These are phyloP conservation scores for Saccharomyces pastorianus DNA, from an alignment of 1,139 yeast species.

Conservation along the genomic window DNA sequence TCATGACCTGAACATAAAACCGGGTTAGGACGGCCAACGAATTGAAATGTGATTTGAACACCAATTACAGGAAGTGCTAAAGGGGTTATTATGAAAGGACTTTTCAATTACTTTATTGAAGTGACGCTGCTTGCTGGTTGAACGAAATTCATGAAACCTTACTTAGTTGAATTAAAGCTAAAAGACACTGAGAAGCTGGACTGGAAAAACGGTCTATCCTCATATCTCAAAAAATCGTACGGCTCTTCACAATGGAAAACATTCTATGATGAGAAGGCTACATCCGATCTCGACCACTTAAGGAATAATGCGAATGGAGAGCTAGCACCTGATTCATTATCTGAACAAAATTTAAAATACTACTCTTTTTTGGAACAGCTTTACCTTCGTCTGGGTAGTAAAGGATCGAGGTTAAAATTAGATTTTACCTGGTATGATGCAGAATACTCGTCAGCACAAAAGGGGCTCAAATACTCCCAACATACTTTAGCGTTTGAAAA, in stretches of 20 bases:
- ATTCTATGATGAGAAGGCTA: constrained; percentile 25
- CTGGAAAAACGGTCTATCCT: constrained; percentile 27
- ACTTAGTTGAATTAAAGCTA: constrained; percentile 18
- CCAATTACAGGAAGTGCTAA: not conserved
- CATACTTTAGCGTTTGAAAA: constrained; percentile 79
- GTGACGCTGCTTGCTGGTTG: constrained; percentile 3
- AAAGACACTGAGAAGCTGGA: constrained; percentile 28
- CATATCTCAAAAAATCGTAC: constrained; percentile 25
- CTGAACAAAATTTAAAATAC: constrained; percentile 57
- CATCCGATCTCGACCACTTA: constrained; percentile 23
- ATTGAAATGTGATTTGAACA: not conserved
- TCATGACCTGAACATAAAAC: not conserved
- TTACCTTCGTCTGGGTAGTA: constrained; percentile 66
- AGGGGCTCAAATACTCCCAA: constrained; percentile 47
- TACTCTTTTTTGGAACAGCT: constrained; percentile 77
- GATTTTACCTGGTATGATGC: constrained; percentile 81
- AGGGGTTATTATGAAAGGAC: not conserved
- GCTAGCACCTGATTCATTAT: constrained; percentile 36
- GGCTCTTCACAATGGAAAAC: constrained; percentile 28
- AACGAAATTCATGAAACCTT: constrained; percentile 24
- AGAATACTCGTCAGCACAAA: constrained; percentile 31
- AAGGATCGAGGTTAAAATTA: constrained; percentile 46
- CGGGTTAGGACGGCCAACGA: not conserved
- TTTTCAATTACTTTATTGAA: not conserved
- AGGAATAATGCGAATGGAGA: constrained; percentile 40